These are phyloP conservation scores for Setomelanomma holmii DNA, from an alignment of 2,329 filamentous ascomycete genomes.

Conservation along the genomic window DNA sequence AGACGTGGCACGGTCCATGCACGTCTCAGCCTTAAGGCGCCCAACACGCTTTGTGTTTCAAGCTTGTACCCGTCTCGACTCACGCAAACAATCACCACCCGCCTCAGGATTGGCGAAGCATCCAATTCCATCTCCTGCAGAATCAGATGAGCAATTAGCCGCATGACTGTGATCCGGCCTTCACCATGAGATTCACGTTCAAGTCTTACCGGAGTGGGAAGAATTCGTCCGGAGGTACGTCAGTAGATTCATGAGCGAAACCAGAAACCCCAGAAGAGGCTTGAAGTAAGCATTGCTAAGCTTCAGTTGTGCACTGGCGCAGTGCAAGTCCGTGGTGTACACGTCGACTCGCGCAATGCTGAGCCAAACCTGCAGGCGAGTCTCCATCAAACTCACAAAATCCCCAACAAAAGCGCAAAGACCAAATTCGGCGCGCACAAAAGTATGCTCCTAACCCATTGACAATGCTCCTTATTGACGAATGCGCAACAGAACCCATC, in stretches of 20 bases:
- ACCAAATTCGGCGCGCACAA: slow-evolving; percentile 49
- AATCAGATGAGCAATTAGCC: too few species aligned
- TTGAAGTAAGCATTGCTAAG: too few species aligned
- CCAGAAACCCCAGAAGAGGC: too few species aligned
- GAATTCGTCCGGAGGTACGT: slow-evolving; percentile 8
- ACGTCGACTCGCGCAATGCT: background rate
- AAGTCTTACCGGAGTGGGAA: slow-evolving; percentile 1
- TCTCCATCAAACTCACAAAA: background rate
- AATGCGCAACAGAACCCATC: slow-evolving; percentile 33
- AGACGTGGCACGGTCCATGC: too few species aligned
- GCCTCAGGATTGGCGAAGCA: too few species aligned
- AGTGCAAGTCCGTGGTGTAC: background rate
- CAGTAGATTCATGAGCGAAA: too few species aligned
- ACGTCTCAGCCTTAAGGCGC: too few species aligned
- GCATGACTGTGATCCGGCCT: background rate
- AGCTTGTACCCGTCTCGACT: too few species aligned
- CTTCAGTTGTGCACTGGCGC: too few species aligned
- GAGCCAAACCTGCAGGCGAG: background rate
- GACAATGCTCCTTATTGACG: background rate
- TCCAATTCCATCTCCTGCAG: too few species aligned
- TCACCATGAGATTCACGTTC: slow-evolving; percentile 17
- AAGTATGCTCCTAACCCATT: slow-evolving; percentile 15
- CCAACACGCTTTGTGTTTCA: too few species aligned
- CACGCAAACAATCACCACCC: too few species aligned
- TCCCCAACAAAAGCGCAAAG: slow-evolving; percentile 35